Evolutionary conservation across 495 filamentous ascomycete genomes (phyloP).

Genomic region (Neurospora cerealis): DNA sequence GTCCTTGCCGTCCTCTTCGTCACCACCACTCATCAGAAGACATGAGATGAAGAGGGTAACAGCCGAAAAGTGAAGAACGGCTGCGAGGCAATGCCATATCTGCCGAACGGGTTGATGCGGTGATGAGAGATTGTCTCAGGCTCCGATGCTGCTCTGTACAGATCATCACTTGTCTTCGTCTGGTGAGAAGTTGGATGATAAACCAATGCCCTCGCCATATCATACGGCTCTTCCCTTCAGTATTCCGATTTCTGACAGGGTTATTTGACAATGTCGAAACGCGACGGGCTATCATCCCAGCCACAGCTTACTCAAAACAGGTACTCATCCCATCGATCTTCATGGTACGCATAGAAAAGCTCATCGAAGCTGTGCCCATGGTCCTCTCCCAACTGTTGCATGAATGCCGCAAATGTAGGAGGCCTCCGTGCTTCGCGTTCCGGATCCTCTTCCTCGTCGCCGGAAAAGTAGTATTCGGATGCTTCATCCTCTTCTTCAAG

Average conservation of each 20-base stretch:
- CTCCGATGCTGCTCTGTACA: not conserved
- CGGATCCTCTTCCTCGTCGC: slow-evolving; percentile 22
- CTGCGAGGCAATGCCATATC: not conserved
- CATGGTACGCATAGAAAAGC: slow-evolving; percentile 24
- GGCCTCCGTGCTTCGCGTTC: slow-evolving; percentile 23
- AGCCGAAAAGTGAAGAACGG: not conserved
- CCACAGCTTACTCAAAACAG: slow-evolving; percentile 13
- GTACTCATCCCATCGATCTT: slow-evolving; percentile 28
- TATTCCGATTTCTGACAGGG: not conserved
- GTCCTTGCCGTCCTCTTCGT: not conserved
- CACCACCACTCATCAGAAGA: not conserved
- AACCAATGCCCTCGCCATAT: not conserved
- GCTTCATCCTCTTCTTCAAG: slow-evolving; percentile 28
- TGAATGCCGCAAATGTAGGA: slow-evolving; percentile 19
- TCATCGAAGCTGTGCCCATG: slow-evolving; percentile 24
- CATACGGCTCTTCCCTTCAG: not conserved
- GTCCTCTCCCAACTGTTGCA: slow-evolving; percentile 20
- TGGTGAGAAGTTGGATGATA: not conserved
- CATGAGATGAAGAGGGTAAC: not conserved
- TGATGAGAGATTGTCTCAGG: not conserved
- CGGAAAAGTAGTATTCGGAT: slow-evolving; percentile 26
- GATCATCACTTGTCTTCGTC: not conserved
- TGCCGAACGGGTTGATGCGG: not conserved
- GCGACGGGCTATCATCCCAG: not conserved
- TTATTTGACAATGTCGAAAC: not conserved